These are phyloP conservation scores for Russula sp. DNA, from an alignment of 768 basidiomycete genomes.

Conservation along the genomic window DNA sequence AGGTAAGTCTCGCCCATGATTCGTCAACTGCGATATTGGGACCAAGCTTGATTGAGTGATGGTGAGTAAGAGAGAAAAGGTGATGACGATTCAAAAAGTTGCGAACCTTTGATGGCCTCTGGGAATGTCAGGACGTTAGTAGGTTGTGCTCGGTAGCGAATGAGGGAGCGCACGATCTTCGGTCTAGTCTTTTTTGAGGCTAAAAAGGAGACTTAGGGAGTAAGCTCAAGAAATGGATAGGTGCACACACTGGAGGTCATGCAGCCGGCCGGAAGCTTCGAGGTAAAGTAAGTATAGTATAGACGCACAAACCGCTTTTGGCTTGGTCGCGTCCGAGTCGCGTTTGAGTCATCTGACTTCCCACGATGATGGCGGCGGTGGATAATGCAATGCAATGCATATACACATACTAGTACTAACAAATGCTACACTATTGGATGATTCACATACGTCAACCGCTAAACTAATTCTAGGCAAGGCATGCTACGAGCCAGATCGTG, in stretches of 20 bases:
- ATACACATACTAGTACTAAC: neutral
- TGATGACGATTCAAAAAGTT: neutral
- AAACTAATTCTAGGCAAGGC: neutral
- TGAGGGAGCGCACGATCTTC: conserved; percentile 38
- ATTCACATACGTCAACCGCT: neutral
- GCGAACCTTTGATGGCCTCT: conserved; percentile 47
- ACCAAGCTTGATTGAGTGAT: conserved; percentile 47
- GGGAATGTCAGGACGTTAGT: conserved; percentile 15
- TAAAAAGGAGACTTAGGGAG: conserved; percentile 14
- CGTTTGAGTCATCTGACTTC: conserved; percentile 12
- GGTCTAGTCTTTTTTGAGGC: conserved; percentile 31
- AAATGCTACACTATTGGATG: conserved; percentile 8
- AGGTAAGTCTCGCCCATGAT: conserved; percentile 74
- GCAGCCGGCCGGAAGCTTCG: neutral
- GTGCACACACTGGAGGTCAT: conserved; percentile 32
- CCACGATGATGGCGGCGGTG: neutral
- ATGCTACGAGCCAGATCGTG: conserved; percentile 37
- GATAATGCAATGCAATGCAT: neutral
- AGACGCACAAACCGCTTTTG: neutral
- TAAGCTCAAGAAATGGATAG: neutral
- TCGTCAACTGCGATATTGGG: conserved; percentile 69
- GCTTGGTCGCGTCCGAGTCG: conserved; percentile 6
- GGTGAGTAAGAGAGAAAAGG: neutral
- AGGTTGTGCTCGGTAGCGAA: conserved; percentile 23
- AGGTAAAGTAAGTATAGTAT: neutral